Evolutionary conservation across 73 alveolate genomes (phyloP).

Genomic region (Tetrahymena thermophila): DNA sequence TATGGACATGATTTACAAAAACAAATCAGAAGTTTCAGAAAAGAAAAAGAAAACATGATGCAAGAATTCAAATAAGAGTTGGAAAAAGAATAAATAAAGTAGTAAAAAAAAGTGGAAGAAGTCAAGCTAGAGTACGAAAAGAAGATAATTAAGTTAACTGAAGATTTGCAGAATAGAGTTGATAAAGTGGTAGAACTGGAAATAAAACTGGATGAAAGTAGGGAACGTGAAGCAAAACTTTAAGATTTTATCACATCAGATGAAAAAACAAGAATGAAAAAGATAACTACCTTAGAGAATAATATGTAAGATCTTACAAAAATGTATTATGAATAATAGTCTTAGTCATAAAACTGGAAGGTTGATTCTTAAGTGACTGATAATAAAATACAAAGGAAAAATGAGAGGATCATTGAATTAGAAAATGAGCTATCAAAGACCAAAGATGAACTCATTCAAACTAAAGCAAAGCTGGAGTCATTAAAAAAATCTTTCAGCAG

Average conservation of each 20-base stretch:
- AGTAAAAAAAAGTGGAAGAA: constrained; percentile 27
- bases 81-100: not conserved
- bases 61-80: not conserved
- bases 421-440: constrained; percentile 29
- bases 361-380: constrained; percentile 74
- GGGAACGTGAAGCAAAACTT: constrained; percentile 46
- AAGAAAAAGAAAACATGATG: not conserved
- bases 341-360: constrained; percentile 68
- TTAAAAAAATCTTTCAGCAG: not conserved
- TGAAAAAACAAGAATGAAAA: constrained; percentile 62
- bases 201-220: constrained; percentile 55
- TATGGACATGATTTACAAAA: not conserved
- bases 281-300: constrained; percentile 61
- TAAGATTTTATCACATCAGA: constrained; percentile 51
- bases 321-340: constrained; percentile 71
- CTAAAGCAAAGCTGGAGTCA: not conserved
- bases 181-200: constrained; percentile 55
- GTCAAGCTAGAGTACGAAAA: constrained; percentile 22
- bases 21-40: not conserved
- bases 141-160: constrained; percentile 26
- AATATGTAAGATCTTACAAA: constrained; percentile 66
- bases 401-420: constrained; percentile 48
- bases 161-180: constrained; percentile 54
- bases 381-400: constrained; percentile 71
- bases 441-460: constrained; percentile 15